Evolutionary conservation across 805 yeast genomes (phyloP).

Genomic region (Saturnispora saitoi): DNA sequence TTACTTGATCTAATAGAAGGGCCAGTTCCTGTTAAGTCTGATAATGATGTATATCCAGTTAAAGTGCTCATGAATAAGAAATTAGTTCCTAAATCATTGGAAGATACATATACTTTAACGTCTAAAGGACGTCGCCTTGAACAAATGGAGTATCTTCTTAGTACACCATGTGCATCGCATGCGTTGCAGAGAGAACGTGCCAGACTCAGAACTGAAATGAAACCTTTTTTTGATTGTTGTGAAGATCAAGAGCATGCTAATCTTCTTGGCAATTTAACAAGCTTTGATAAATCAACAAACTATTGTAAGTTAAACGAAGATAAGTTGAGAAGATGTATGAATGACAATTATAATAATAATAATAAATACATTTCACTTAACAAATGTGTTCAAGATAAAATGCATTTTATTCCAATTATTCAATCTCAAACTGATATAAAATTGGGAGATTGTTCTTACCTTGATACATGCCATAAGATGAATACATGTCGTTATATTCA

Average conservation of each 20-base stretch:
- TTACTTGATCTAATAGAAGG: conserved; percentile 20
- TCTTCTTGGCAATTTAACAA: conserved; percentile 17
- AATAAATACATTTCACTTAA: conserved; percentile 17
- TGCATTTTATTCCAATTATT: conserved; percentile 48
- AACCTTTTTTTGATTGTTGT: conserved; percentile 46
- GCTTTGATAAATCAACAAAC: conserved; percentile 21
- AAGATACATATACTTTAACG: conserved; percentile 26
- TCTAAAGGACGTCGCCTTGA: conserved; percentile 19
- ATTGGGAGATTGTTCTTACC: conserved; percentile 86
- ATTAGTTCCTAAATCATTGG: conserved; percentile 16
- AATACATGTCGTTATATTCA: conserved; percentile 75
- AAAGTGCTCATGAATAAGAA: conserved; percentile 16
- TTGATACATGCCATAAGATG: conserved; percentile 88
- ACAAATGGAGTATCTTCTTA: conserved; percentile 22
- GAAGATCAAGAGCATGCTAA: conserved; percentile 31
- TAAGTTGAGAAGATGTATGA: conserved; percentile 14
- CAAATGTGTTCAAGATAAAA: conserved; percentile 29
- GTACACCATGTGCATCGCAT: conserved; percentile 30
- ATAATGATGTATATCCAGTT: conserved; percentile 20
- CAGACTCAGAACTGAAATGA: conserved; percentile 29
- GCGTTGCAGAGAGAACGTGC: conserved; percentile 34
- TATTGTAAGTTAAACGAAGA: conserved; percentile 25
- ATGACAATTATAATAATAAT: conserved; percentile 3
- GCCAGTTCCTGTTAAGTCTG: conserved; percentile 11
- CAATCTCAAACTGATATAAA: conserved; percentile 56